A percentile compares a stretch with the other conserved stretches of the same genome.
Evolutionary conservation across 371 early-diverging fungal genomes (phyloP).

Genomic region (Actinomortierella wolfii): DNA sequence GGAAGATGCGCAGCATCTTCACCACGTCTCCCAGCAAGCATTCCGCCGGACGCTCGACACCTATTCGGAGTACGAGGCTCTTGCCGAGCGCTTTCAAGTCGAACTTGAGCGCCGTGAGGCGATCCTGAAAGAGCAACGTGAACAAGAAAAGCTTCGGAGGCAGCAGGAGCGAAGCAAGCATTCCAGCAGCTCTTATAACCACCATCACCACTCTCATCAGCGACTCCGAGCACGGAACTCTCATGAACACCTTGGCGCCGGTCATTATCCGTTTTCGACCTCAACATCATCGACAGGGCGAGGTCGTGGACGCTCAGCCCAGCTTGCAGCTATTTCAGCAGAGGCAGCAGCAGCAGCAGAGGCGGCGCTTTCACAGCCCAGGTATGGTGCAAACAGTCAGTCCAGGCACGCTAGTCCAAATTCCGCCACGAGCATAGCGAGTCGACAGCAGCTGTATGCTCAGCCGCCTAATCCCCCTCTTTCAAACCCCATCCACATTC

Average conservation of each 20-base stretch:
- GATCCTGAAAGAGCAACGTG: constrained; percentile 21
- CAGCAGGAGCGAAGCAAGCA: constrained; percentile 21
- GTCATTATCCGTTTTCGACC: too few species aligned
- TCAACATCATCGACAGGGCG: too few species aligned
- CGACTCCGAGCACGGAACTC: constrained; percentile 26
- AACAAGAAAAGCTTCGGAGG: constrained; percentile 24
- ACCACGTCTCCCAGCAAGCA: constrained; percentile 26
- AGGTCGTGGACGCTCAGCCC: too few species aligned
- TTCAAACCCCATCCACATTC: too few species aligned
- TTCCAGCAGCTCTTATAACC: constrained; percentile 29
- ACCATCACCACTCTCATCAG: constrained; percentile 30
- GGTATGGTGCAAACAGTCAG: too few species aligned
- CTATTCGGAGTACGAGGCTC: constrained; percentile 30
- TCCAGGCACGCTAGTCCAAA: too few species aligned
- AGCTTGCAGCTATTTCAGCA: too few species aligned
- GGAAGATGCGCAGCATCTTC: constrained; percentile 18
- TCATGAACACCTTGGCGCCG: background rate
- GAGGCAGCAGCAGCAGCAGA: too few species aligned
- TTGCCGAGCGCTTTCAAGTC: constrained; percentile 35
- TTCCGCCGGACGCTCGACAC: constrained; percentile 36
- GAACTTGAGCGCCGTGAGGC: constrained; percentile 29
- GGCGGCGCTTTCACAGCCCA: too few species aligned
- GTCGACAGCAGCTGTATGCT: too few species aligned
- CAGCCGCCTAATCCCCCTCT: too few species aligned
- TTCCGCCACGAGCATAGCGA: too few species aligned